Evolutionary conservation across 129 eudicot species (phyloP), one percentile per base, ranked within the genome.

Genomic region (Pseudognaphalium luteoalbum): DNA sequence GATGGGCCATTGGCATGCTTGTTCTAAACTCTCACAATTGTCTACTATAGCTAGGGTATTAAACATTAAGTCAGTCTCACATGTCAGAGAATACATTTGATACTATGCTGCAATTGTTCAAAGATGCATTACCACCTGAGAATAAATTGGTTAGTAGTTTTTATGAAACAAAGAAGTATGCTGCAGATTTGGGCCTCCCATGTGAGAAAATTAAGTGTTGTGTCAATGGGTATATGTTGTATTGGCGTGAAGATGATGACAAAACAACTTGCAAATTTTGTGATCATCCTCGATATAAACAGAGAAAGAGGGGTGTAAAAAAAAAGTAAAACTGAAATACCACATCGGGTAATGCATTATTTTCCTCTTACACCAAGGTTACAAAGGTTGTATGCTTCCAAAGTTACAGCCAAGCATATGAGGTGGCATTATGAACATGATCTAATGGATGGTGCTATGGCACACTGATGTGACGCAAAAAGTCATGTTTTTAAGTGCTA

Each of bases 371-470:
- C 12, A 35, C 20, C 28, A 7, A 66, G 50, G 71, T 12, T 66
- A n/a, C 30, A 66, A 20, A 33, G 71, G 34, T n/a, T 66, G 21
- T 66, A 32, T 17, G 34, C 34, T 33, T 66, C n/a, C 11, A 15
- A 33, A 0, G 50, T 11, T 1, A 35, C 71, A 66, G 2, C 52
- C 3, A 33, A 34, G 5, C 25, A 33, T 66, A 66, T 66, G 52
- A 66, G 25, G 34, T 35, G 71, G 52, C 71, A 66, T 66, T 50
- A 17, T 56, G 28, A 56, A 6, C 22, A 66, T 32, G 71, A 16
- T 4, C 50, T 15, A 9, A 19, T 33, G 47, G 42, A 65, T 32
- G 39, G 70, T 4, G 30, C 22, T 8, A 20, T 60, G 16, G 11
- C 4, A 19, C 34, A 60, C 32, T n/a, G n/a, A n/a, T n/a, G n/a